Evolutionary conservation across 371 early-diverging fungal genomes (phyloP), one percentile per base, ranked within the genome.

Genomic region (Smittium culicis): DNA sequence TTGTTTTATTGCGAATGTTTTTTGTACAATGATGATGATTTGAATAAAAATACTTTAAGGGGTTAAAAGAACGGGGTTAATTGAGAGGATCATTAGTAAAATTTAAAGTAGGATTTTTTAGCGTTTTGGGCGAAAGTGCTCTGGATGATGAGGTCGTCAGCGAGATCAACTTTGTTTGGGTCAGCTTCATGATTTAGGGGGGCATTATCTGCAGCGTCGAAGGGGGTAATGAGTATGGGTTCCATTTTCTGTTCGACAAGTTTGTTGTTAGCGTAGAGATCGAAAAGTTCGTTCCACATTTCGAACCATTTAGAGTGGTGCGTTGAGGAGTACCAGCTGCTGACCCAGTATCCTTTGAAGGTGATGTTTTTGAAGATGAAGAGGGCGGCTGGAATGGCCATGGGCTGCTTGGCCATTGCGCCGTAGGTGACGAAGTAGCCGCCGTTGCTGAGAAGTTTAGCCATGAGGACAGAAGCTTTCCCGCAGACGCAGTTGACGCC

Each of bases 401-500:
- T 34, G 30, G 66, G 61, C 68, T 86, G 2, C 71, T 86, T 81
- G 17, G 92, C 86, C 96, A 97, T 96, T 34, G 88, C 94, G 25
- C 97, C 95, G 69, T 91, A 91, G n/a, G 86, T 88, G 11, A 88
- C 83, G 67, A 75, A 27, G 45, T 1, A n/a, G 16, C 32, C 3
- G 11, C 30, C 79, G 70, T 72, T 78, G 75, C 80, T 75, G 31
- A 91, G 63, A 66, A 79, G 74, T 63, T 86, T 82, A 1, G 87
- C 85, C 82, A 95, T 79, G 60, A 86, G 86, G 29, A 88, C 84
- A 1, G 93, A 87, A 27, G 75, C 74, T 65, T 88, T 85, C 8
- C 98, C 98, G 1, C 96, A 91, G 1, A 94, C 93, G 72, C 94
- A 90, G 71, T 97, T 94, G 2, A 97, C 78, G 0, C 86, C 96